Base-by-base conservation (phyloP, 202 grass and related monocot species). In the Cymbopogon flexuosus region DNA sequence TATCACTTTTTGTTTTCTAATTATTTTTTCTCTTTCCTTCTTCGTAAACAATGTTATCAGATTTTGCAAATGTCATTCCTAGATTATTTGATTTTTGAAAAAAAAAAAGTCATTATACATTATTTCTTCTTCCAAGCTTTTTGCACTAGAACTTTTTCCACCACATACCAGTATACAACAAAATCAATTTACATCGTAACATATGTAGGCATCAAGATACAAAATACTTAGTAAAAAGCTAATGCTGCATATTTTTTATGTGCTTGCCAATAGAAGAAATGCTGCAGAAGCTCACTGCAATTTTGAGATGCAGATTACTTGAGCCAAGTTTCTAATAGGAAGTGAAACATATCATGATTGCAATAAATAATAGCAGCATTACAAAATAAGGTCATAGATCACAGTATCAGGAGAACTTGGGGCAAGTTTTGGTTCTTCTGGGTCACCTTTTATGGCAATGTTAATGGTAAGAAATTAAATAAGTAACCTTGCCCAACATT, bases 271-370 rank as follows among this genome's bases (percentile, higher is more conserved):
- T 46, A 46, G 43, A 46, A 46, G 42, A 46, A 15, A 46, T 46
- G 43, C 12, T 46, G 43, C 43, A 46, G 45, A 47, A 47, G 18
- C 54, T 82, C 42, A 42, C 9, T 46, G 21, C 23, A 22, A 5
- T 75, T 62, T 29, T 62, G 5, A 3, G 0, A 72, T 15, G 75
- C 52, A 69, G 21, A 54, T 84, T 80, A 15, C 75, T 47, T 72
- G 39, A 62, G 13, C 12, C 16, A 62, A 74, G 24, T 0, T 75
- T 61, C 78, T 49, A 64, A 46, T 22, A 9, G 16, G 57, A 63
- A 79, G 14, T 42, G 62, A 52, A 62, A 77, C 18, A 40, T 42
- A 51, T 34, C 12, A 56, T 43, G 5, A 69, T 65, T 52, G 39
- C 5, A 71, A 36, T 12, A 77, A 52, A 39, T 13, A 82, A n/a